These are phyloP conservation scores for Phoenix dactylifera DNA, from an alignment of 176 grass and related monocot genomes.

Conservation along the genomic window DNA sequence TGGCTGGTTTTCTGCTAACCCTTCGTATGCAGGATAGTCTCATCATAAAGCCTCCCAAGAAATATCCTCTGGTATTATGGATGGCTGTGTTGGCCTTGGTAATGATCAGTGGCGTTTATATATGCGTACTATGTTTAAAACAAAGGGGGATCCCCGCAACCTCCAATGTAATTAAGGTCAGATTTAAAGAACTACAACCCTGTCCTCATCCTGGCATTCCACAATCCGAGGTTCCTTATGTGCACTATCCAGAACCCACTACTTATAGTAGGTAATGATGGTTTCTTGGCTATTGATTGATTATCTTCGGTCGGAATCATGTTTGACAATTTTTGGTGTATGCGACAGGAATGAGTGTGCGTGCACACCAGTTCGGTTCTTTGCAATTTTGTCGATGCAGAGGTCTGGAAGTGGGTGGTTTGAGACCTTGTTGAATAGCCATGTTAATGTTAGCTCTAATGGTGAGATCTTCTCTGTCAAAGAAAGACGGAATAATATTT, in stretches of 20 bases:
- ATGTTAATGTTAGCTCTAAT: conserved; percentile 79
- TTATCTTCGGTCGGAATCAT: too few species aligned
- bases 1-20: neutral
- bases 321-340: conserved; percentile 1
- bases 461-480: conserved; percentile 92
- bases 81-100: conserved; percentile 54
- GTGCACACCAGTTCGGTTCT: conserved; percentile 75
- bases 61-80: conserved; percentile 55
- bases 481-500: conserved; percentile 58
- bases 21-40: conserved; percentile 35
- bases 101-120: conserved; percentile 58
- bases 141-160: conserved; percentile 62
- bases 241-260: conserved; percentile 63
- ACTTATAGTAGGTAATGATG: conserved; percentile 72
- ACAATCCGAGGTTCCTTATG: conserved; percentile 41
- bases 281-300: too few species aligned
- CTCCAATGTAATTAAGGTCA: conserved; percentile 43
- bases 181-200: conserved; percentile 28
- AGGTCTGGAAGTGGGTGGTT: conserved; percentile 95
- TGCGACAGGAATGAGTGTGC: conserved; percentile 70
- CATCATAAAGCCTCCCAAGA: conserved; percentile 42
- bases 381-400: conserved; percentile 98
- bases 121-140: conserved; percentile 62
- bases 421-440: conserved; percentile 91
- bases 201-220: conserved; percentile 39